Evolutionary conservation across 192 early-diverging fungal species (phyloP).

Genomic region (Coemansia sp.): DNA sequence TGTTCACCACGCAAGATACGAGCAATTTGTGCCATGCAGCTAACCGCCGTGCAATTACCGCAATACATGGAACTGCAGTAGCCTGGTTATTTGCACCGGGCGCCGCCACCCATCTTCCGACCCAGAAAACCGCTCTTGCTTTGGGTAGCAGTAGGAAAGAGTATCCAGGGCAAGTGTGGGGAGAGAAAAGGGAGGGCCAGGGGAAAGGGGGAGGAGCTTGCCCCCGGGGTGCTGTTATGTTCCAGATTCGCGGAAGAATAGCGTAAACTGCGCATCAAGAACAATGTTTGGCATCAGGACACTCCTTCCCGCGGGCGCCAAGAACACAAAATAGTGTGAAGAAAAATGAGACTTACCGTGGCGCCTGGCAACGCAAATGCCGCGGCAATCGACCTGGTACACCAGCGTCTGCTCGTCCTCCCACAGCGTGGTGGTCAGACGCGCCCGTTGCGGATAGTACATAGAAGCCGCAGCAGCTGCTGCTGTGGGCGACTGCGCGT

Average conservation of each 20-base stretch:
- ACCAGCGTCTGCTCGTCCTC: constrained; percentile 80
- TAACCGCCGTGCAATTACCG: background rate
- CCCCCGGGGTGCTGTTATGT: background rate
- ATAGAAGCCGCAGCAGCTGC: constrained; percentile 49
- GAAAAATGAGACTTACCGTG: constrained; percentile 47
- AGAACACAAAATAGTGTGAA: background rate
- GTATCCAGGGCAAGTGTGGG: background rate
- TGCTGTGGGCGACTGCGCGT: constrained; percentile 43
- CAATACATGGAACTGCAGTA: background rate
- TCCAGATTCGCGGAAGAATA: background rate
- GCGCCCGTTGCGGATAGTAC: constrained; percentile 54
- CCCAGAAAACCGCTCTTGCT: background rate
- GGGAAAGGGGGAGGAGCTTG: background rate
- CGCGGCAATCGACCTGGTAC: constrained; percentile 78
- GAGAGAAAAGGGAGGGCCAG: background rate
- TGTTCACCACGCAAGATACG: background rate
- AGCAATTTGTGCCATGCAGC: background rate
- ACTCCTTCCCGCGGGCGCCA: background rate
- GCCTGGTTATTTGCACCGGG: constrained; percentile 2
- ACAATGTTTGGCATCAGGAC: constrained; percentile 11
- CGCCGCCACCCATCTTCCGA: background rate
- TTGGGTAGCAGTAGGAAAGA: background rate
- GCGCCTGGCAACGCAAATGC: constrained; percentile 76
- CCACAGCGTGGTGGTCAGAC: constrained; percentile 72
- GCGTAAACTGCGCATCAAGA: constrained; percentile 5